phyloP scores from a whole-genome alignment of 768 basidiomycete genomes.

The Amanita pseudoporphyria region DNA sequence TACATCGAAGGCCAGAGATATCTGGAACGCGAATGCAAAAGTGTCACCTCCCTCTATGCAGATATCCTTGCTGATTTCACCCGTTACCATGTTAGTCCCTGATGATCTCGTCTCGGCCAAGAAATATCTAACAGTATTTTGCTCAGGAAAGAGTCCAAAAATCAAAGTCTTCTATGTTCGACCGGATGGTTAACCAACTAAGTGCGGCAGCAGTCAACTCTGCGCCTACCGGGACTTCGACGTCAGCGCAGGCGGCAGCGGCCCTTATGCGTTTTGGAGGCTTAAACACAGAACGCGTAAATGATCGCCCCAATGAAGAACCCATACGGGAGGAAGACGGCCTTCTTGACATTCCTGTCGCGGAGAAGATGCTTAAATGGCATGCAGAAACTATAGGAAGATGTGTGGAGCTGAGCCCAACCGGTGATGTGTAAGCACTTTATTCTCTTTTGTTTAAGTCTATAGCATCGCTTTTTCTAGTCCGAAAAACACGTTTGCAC shows the following conservation, averaged over 20 bases:
- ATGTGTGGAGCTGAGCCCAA: conserved; percentile 79
- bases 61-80: conserved; percentile 65
- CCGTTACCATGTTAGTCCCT: conserved; percentile 66
- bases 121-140: conserved; percentile 1
- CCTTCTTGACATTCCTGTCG: conserved; percentile 57
- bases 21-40: conserved; percentile 85
- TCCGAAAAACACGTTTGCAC: conserved; percentile 78
- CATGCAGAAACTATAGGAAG: conserved; percentile 96
- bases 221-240: conserved; percentile 43
- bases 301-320: conserved; percentile 55
- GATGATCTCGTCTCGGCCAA: conserved; percentile 2
- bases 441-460: neutral
- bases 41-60: conserved; percentile 70
- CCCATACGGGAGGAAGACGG: conserved; percentile 77
- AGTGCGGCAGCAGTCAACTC: conserved; percentile 66
- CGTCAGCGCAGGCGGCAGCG: conserved; percentile 79
- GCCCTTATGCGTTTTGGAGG: conserved; percentile 87
- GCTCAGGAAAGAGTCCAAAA: conserved; percentile 53
- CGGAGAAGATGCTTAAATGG: conserved; percentile 93
- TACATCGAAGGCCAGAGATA: conserved; percentile 90
- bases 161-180: conserved; percentile 74
- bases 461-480: conserved; percentile 28
- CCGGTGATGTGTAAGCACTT: conserved; percentile 71
- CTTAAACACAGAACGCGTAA: conserved; percentile 43
- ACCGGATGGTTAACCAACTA: conserved; percentile 86